Evolutionary conservation across 2,329 filamentous ascomycete species (phyloP), one percentile per base, ranked within the genome.

Genomic region (Alternaria incomplexa): DNA sequence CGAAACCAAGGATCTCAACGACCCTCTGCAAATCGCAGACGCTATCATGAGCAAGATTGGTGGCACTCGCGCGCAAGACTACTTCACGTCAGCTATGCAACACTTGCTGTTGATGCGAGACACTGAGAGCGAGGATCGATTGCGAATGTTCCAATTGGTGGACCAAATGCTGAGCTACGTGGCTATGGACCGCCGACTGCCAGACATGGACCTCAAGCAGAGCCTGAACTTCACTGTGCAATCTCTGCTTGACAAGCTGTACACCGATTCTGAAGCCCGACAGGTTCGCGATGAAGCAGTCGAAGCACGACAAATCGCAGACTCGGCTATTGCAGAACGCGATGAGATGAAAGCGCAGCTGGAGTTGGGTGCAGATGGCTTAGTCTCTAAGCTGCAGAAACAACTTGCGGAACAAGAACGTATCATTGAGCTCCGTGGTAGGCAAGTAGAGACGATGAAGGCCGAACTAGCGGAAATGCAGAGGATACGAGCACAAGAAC

Each of bases 131-230:
- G 96, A 98, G 77, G 96, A 99, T 80, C 89, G 93, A 13, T 82
- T 97, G 65, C 90, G 93, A 52, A 96, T 97, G 91, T 99, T 98
- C 82, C 96, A 98, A 83, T 88, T 99, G 26, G 94, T 98, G 26
- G 96, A 99, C 81, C 91, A 93, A n/a, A 98, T 98, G 93, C 89
- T 99, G 69, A 97, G 93, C 81, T 98, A 98, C 80, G 95, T 99
- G 66, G 95, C 95, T 73, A 99, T 99, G 95, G 96, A 99, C 80
- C 89, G 96, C 76, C 88, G 96, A 67, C 82, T 98, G 68, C 96
- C 96, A 43, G 95, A 99, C 80, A 95, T 98, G 89, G 96, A 99
- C 79, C 87, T 99, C 63, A 97, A 97, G 83, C 95, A 98, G 80
- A 97, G 93, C 76, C 87, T 99, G 68, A 97, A 97, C 79, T 98